Base-by-base conservation (phyloP, 2,329 filamentous ascomycete genomes). In the Ceratocystis alfenasii region DNA sequence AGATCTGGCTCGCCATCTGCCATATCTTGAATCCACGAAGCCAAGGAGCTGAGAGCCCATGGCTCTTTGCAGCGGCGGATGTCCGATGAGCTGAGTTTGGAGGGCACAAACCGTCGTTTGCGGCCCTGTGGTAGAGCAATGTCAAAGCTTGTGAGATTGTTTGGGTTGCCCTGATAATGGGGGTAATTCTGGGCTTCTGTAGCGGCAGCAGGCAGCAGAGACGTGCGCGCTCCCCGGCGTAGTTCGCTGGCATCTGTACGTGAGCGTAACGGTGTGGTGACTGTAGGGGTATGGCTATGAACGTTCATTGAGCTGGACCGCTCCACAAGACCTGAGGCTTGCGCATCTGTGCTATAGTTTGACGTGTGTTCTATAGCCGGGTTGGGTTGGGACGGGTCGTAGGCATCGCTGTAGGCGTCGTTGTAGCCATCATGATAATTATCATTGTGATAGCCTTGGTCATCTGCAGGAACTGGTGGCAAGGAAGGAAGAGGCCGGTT, bases 1-100 rank as follows among this genome's bases (percentile, higher is more conserved):
- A 99, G 78, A 74, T 99, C 91, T 10, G 87, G 85, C 72, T 96
- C 93, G 48, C 93, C 92, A 70, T 96, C 92, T 10, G 90, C 90
- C 83, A 97, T 87, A 66, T 88, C 86, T 67, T 88, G 87, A 68
- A 97, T 81, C 94, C 94, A 99, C 1, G 81, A 77, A 50, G 93
- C 85, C 68, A 99, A 85, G n/a, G 86, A 83, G 74, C 90, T 95
- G 61, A 99, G 78, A 1, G 93, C 91, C 94, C 94, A 99, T 0
- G 94, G 94, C 74, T 96, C 90, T 1, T 80, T 75, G 72, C 94
- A 99, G 72, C 85, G 90, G 70, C 85, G 87, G 75, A 95, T 93
- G 71, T 99, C 93, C 20, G 81, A 82, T 1, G 85, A 80, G 0
- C 87, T 89, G 36, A 99, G 78, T 74, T 96, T 96, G 20, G 88